Percentiles rank a stretch among this genome's conserved stretches.
Evolutionary conservation across 371 early-diverging fungal genomes (phyloP).

Genomic region (Saksenaea vasiformis): DNA sequence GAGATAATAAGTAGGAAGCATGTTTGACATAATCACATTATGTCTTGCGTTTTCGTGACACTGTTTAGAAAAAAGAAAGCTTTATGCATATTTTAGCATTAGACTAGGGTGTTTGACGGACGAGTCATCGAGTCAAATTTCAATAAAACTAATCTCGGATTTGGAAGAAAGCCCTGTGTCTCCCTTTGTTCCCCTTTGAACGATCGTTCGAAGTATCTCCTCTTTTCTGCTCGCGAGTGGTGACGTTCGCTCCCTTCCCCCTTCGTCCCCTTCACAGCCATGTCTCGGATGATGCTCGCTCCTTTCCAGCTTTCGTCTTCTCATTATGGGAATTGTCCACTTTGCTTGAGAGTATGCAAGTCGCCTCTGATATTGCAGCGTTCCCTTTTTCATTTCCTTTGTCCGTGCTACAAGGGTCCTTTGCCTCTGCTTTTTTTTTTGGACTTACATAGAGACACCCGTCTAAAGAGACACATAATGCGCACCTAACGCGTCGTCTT

Average conservation of each 20-base stretch:
- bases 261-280: background rate
- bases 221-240: background rate
- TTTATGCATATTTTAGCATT: background rate
- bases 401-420: slow-evolving; percentile 1
- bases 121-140: background rate
- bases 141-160: background rate
- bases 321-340: background rate
- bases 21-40: no score
- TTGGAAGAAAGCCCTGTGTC: background rate
- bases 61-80: background rate
- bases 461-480: background rate
- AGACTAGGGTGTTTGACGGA: background rate
- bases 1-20: no score
- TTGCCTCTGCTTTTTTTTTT: background rate
- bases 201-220: background rate
- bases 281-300: background rate
- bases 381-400: slow-evolving; percentile 2
- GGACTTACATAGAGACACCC: background rate
- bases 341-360: background rate
- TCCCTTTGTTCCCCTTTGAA: slow-evolving; percentile 1
- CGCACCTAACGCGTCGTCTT: background rate
- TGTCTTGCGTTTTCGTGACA: no score
- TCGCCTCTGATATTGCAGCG: slow-evolving; percentile 3
- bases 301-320: background rate
- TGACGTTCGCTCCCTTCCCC: background rate